A percentile compares a stretch with the other conserved stretches of the same genome.
Conservation (phyloP, 352 stramenopile genomes). For the Blastocystis hominis region DNA sequence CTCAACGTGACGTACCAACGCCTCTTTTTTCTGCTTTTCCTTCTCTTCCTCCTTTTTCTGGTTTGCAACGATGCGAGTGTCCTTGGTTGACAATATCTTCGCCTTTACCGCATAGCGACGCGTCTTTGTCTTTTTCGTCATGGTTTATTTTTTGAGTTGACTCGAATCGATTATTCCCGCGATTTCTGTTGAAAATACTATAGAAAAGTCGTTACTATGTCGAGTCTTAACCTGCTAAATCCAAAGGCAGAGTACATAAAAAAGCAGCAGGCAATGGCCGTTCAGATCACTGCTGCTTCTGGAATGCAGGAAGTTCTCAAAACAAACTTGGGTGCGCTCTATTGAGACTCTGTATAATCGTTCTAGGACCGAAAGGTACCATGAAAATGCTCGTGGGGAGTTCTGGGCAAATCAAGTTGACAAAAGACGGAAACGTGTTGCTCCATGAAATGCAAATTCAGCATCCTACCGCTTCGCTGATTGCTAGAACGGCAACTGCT, state of each 20-base stretch:
- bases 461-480: conserved; percentile 93
- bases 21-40: conserved; percentile 77
- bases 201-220: conserved; percentile 47
- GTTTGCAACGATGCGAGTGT: conserved; percentile 84
- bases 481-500: conserved; percentile 90
- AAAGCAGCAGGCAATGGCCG: conserved; percentile 82
- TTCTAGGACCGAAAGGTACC: conserved; percentile 83
- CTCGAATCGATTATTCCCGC: background rate
- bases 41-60: conserved; percentile 67
- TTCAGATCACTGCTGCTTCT: conserved; percentile 91
- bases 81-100: conserved; percentile 92
- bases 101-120: conserved; percentile 92
- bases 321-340: conserved; percentile 74
- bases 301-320: conserved; percentile 88
- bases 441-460: conserved; percentile 99
- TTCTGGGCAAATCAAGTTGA: conserved; percentile 97
- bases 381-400: conserved; percentile 98
- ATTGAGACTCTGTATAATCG: conserved; percentile 2
- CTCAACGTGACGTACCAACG: conserved; percentile 84
- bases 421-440: conserved; percentile 96
- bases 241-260: conserved; percentile 90
- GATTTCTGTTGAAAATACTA: background rate
- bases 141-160: conserved; percentile 60
- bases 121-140: conserved; percentile 95
- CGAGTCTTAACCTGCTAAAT: conserved; percentile 68